Base-by-base conservation (phyloP, 305 asterid species). In the Fraxinus sp. region DNA sequence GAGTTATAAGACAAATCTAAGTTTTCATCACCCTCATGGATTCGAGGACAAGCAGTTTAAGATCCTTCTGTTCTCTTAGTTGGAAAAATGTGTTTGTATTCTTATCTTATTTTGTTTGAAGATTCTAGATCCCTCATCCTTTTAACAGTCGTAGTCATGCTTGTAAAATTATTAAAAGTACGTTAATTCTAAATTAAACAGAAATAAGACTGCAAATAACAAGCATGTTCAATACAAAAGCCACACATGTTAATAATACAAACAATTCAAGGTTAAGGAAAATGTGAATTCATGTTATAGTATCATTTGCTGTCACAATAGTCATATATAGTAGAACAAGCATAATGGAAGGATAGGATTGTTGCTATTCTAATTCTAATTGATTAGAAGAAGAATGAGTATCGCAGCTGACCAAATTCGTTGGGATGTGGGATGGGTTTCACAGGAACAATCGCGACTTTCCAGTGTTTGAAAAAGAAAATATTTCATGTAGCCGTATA, bases 321-420 rank as follows among this genome's bases (percentile, higher is more conserved):
- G 68, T 57, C 11, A 28, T 28, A 57, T 57, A 1, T 18, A 57
- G 36, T 78, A 8, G 46, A 78, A n/a, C 74, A 41, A 78, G 81
- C 52, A 33, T 3, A 78, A 62, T 20, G 71, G 32, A 62, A 62
- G 71, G 71, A 62, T 22, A 62, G 71, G 32, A 22, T 62, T 20
- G 14, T 22, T 78, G 81, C 33, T 55, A 46, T 46, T 46, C 57
- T 46, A 46, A 32, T 30, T 9, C 59, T 37, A 37, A 35, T 11
- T 36, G 6, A 79, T 5, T 41, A 32, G 55, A 76, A 41, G 36
- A 41, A 39, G 20, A 39, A n/a, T 10, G 32, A 59, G 82, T 33
- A 59, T 79, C 82, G 22, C 70, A 43, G 71, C 68, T 10, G 43
- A 71, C 83, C 75, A 62, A 46, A 80, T 70, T 74, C 11, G 74